A percentile compares a stretch with the other conserved stretches of the same genome.
Evolutionary conservation across 1,284 basidiomycete species (phyloP).

Genomic region (Bjerkandera adusta): DNA sequence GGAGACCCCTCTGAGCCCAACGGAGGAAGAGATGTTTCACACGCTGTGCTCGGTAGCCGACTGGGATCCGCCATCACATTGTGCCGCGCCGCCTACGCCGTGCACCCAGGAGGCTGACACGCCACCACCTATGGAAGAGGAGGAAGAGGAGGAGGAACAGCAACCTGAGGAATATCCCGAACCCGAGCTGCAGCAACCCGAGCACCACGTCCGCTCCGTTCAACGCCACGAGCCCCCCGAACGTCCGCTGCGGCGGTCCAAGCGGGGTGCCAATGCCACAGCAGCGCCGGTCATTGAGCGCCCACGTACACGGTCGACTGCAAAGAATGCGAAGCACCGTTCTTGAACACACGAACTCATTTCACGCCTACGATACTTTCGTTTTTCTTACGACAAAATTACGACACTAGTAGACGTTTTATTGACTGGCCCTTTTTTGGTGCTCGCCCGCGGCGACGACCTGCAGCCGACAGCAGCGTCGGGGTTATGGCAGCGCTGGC

Average conservation of each 20-base stretch:
- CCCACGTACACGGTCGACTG: conserved; percentile 36
- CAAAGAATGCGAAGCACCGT: conserved; percentile 31
- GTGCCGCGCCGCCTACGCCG: background rate
- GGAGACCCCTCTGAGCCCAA: conserved; percentile 60
- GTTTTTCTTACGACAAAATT: conserved; percentile 7
- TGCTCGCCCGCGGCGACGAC: conserved; percentile 1
- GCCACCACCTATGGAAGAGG: conserved; percentile 1
- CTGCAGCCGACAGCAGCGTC: conserved; percentile 1
- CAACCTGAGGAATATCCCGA: no score
- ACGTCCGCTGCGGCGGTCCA: conserved; percentile 56
- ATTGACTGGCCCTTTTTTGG: conserved; percentile 1
- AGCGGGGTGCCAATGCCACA: conserved; percentile 58
- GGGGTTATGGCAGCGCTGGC: background rate
- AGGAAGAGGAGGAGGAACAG: no score
- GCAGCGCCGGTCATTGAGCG: no score
- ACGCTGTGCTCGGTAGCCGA: conserved; percentile 57
- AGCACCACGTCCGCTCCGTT: no score
- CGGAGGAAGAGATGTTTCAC: conserved; percentile 68
- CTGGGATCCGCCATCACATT: conserved; percentile 40
- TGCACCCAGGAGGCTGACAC: no score
- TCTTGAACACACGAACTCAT: conserved; percentile 26
- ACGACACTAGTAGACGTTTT: conserved; percentile 5
- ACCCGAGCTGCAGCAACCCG: no score
- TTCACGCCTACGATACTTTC: no score
- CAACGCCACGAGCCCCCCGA: no score